Evolutionary conservation across 129 eudicot genomes (phyloP), one percentile per base, ranked within the genome.

Genomic region (Escallonia herrerae): DNA sequence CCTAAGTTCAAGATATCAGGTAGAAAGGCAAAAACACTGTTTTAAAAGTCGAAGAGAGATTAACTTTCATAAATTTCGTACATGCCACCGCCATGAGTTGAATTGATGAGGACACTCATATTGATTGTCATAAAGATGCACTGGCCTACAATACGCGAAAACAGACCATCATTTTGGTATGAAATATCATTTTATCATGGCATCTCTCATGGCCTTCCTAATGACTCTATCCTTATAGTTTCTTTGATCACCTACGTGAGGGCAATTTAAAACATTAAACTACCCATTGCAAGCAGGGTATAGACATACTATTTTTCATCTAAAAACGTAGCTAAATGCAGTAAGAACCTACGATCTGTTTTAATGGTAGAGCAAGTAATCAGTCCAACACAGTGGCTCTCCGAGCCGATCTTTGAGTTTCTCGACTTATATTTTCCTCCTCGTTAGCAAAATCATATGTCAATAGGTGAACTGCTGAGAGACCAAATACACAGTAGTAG

Each of bases 51-150:
- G n/a, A n/a, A n/a, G n/a, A n/a, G n/a, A n/a, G n/a, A n/a, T n/a
- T n/a, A n/a, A n/a, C n/a, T n/a, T n/a, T n/a, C n/a, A n/a, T n/a
- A n/a, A n/a, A n/a, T n/a, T n/a, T n/a, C n/a, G n/a, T n/a, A n/a
- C n/a, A n/a, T n/a, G n/a, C n/a, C 98, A 93, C 63, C 98, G 86
- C 98, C 98, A 93, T 58, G 98, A 96, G 76, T 86, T 80, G 72
- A 88, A 93, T 37, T 71, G 78, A 56, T 86, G 70, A 66, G 98
- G 95, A 39, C 71, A 83, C 38, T 93, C 79, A 63, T 88, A 84
- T 2, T 83, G 56, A 73, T 67, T 70, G 63, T 81, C 87, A 77
- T 93, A 96, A 56, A 93, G 82, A 72, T 93, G 98, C 63, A 93
- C 89, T 62, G 98, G 81, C 79, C 96, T 93, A 60, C 88, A 86